A percentile compares a stretch with the other conserved stretches of the same genome.
Conservation (phyloP, 2,329 filamentous ascomycete species). For the Penicillium vulpinum region DNA sequence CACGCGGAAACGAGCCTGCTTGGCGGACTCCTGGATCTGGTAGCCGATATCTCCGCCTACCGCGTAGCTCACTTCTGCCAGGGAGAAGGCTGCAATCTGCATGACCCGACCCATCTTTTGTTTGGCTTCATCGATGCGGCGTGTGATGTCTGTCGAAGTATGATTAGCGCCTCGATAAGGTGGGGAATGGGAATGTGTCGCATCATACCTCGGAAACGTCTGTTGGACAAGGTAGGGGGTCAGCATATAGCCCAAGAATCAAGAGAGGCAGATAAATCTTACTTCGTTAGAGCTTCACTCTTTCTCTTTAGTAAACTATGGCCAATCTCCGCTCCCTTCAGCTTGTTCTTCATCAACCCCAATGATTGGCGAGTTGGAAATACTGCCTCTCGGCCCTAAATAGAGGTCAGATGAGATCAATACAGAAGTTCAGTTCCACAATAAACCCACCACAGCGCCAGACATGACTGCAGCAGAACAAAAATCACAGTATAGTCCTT, state of each 20-base stretch:
- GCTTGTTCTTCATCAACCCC: slow-evolving; percentile 95
- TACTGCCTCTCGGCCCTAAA: slow-evolving; percentile 87
- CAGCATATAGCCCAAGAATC: slow-evolving; percentile 13
- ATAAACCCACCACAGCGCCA: slow-evolving; percentile 39
- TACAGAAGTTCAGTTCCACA: slow-evolving; percentile 12
- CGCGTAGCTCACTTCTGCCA: slow-evolving; percentile 96
- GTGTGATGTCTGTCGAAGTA: slow-evolving; percentile 73
- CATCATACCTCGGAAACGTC: slow-evolving; percentile 79
- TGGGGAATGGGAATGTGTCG: slow-evolving; percentile 23
- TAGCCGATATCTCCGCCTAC: slow-evolving; percentile 94
- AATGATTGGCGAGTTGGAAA: slow-evolving; percentile 97
- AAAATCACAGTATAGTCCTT: slow-evolving; percentile 30
- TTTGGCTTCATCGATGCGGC: slow-evolving; percentile 97
- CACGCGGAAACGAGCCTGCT: slow-evolving; percentile 87
- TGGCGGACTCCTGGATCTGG: slow-evolving; percentile 95
- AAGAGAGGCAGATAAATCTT: slow-evolving; percentile 34
- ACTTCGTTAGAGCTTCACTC: slow-evolving; percentile 98
- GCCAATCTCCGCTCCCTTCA: slow-evolving; percentile 88
- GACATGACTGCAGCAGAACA: slow-evolving; percentile 39
- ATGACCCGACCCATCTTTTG: slow-evolving; percentile 99
- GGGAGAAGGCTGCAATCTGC: slow-evolving; percentile 97
- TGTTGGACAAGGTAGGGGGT: slow-evolving; percentile 42
- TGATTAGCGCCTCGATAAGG: slow-evolving; percentile 28
- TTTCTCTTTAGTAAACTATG: slow-evolving; percentile 96
- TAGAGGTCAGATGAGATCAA: slow-evolving; percentile 21